Evolutionary conservation across 208 protist species (phyloP), one percentile per base, ranked within the genome.

Genomic region (Leptomonas pyrrhocoris): DNA sequence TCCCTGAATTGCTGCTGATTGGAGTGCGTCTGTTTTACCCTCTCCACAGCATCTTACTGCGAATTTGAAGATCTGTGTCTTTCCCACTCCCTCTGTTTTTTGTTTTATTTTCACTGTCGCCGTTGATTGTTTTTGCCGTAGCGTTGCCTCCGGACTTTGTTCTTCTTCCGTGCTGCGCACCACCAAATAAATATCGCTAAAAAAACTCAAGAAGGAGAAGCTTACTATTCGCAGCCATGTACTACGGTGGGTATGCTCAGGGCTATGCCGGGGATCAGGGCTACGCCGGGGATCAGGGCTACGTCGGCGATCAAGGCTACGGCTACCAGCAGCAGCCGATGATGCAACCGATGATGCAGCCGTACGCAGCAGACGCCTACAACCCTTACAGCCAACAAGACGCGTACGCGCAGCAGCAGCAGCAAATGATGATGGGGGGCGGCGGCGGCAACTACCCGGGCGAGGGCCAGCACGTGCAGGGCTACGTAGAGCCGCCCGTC

Each of bases 231-330:
- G 34, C 34, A 3, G 40, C 34, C 42, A 74, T 68, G 61, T 62
- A 59, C 58, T 78, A 73, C 65, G 58, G 56, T 12, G 73, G 72
- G 16, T 65, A 76, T 46, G 48, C 64, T n/a, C 55, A 76, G 27
- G 40, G 46, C 31, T 71, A 71, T 30, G 63, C 46, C 11, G 71
- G 63, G n/a, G 36, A 75, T 28, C 60, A 75, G 38, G 60, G 34
- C 19, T 69, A 71, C 40, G 56, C 36, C 16, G 71, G 49, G 31
- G 46, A 68, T 43, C 59, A 68, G n/a, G 60, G 23, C 8, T 71
- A 71, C 49, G 48, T 36, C n/a, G 71, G 63, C 23, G 49, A 43
- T 23, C 49, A 54, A 16, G 65, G 56, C 58, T 71, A 62, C 45
- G 64, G 31, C 27, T 70, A 74, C 28, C 55, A 65, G 50, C 5